These are phyloP conservation scores for Mucor saturninus DNA, from an alignment of 371 early-diverging fungal species.

Conservation along the genomic window DNA sequence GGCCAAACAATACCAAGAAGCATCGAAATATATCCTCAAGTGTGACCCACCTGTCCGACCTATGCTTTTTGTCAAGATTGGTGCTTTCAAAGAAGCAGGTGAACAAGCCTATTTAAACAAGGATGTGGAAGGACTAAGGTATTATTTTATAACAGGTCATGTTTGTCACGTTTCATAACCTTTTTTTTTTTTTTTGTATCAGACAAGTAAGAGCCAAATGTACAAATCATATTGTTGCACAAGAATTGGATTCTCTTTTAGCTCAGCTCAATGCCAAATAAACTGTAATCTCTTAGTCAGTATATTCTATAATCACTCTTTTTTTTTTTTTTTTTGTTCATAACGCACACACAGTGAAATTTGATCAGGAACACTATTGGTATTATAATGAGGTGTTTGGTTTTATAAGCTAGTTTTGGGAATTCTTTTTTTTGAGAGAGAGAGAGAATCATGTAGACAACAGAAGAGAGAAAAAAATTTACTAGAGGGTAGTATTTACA, in stretches of 20 bases:
- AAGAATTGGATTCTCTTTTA: constrained; percentile 58
- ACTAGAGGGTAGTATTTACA: too few relatives aligned
- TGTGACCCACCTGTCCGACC: constrained; percentile 76
- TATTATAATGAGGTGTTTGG: not conserved
- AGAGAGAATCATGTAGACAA: too few relatives aligned
- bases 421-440: too few relatives aligned
- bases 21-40: constrained; percentile 76
- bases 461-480: too few relatives aligned
- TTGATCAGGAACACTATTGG: not conserved
- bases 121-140: constrained; percentile 70
- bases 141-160: constrained; percentile 12
- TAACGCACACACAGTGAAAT: too few relatives aligned
- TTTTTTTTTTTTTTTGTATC: not conserved
- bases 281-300: not conserved
- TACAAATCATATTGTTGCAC: constrained; percentile 56
- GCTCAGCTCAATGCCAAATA: constrained; percentile 55
- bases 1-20: constrained; percentile 79
- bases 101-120: constrained; percentile 73
- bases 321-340: too few relatives aligned
- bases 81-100: constrained; percentile 79
- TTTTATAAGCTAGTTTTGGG: not conserved
- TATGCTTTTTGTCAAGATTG: constrained; percentile 74
- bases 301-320: too few relatives aligned
- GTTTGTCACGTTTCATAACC: not conserved
- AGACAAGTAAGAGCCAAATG: constrained; percentile 60